These are phyloP conservation scores for Colletotrichum liaoningense DNA, from an alignment of 2,329 filamentous ascomycete species.

Conservation along the genomic window DNA sequence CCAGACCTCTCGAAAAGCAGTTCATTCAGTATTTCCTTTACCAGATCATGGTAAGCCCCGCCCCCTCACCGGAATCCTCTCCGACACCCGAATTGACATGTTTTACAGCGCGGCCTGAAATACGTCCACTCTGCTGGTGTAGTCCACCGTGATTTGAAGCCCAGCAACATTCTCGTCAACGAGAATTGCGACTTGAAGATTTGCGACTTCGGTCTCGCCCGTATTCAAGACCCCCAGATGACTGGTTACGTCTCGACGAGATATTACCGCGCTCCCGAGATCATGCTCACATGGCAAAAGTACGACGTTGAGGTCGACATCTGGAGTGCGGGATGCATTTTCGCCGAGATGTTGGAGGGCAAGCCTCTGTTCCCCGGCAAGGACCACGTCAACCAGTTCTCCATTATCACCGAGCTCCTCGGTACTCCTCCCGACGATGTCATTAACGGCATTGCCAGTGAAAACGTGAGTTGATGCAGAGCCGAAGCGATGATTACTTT, in stretches of 20 bases:
- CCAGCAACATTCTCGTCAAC: slow-evolving; percentile 99
- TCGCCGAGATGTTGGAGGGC: slow-evolving; percentile 98
- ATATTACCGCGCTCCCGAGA: slow-evolving; percentile 98
- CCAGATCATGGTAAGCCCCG: slow-evolving; percentile 86
- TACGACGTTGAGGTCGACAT: slow-evolving; percentile 99
- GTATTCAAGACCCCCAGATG: slow-evolving; percentile 99
- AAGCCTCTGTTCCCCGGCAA: slow-evolving; percentile 99
- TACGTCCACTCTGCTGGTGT: slow-evolving; percentile 99
- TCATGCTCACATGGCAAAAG: slow-evolving; percentile 99
- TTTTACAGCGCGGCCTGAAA: slow-evolving; percentile 86
- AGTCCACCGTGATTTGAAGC: slow-evolving; percentile 96
- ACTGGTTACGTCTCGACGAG: slow-evolving; percentile 98
- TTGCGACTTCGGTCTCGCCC: slow-evolving; percentile 96
- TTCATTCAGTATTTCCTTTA: slow-evolving; percentile 99
- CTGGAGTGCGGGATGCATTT: slow-evolving; percentile 99
- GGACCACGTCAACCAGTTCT: slow-evolving; percentile 99
- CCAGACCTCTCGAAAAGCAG: slow-evolving; percentile 96
- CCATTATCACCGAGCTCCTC: slow-evolving; percentile 97
- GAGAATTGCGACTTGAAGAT: slow-evolving; percentile 99
- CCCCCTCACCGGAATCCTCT: not conserved
- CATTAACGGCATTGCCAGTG: slow-evolving; percentile 97
- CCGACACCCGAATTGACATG: slow-evolving; percentile 29
- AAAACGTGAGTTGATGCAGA: slow-evolving; percentile 76
- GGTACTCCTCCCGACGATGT: slow-evolving; percentile 98
- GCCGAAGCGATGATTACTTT: not conserved